A percentile compares a stretch with the other conserved stretches of the same genome.
Evolutionary conservation across 441 rosid species (phyloP).

Genomic region (Iberis amara): DNA sequence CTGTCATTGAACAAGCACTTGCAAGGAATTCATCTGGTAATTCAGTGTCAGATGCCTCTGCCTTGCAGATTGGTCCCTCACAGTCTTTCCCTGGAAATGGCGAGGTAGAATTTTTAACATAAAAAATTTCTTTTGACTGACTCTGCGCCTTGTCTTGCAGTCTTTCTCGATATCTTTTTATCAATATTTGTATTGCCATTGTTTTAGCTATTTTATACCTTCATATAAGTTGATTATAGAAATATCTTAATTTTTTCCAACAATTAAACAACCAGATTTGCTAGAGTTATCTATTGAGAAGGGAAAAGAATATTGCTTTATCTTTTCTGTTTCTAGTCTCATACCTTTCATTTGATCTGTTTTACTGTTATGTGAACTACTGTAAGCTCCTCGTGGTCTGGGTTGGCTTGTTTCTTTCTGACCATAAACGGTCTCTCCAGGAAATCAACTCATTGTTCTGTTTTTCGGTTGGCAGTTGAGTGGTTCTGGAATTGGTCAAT

Average conservation of each 20-base stretch:
- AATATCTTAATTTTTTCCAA: too few relatives aligned
- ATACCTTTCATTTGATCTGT: constrained; percentile 11
- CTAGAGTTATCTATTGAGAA: constrained; percentile 7
- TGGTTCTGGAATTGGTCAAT: constrained; percentile 37
- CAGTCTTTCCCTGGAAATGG: constrained; percentile 50
- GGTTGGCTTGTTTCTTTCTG: constrained; percentile 3
- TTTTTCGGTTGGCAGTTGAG: constrained; percentile 42
- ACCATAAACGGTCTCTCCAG: not conserved
- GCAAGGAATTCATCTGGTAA: constrained; percentile 84
- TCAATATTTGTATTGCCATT: not conserved
- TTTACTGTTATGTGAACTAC: constrained; percentile 7
- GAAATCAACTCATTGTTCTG: not conserved
- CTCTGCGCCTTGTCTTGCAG: not conserved
- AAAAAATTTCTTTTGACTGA: not conserved
- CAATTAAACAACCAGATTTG: not conserved
- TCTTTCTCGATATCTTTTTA: not conserved
- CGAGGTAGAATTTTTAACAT: constrained; percentile 49
- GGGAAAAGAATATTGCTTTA: not conserved
- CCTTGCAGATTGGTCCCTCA: constrained; percentile 46
- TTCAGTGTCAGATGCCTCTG: constrained; percentile 59
- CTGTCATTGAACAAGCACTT: constrained; percentile 84
- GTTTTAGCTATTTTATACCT: constrained; percentile 1
- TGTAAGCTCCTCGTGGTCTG: constrained; percentile 13
- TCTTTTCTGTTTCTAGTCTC: constrained; percentile 8
- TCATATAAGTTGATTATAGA: constrained; percentile 1